phyloP scores from a whole-genome alignment of 1,284 basidiomycete genomes.

The Inonotus obliquus region DNA sequence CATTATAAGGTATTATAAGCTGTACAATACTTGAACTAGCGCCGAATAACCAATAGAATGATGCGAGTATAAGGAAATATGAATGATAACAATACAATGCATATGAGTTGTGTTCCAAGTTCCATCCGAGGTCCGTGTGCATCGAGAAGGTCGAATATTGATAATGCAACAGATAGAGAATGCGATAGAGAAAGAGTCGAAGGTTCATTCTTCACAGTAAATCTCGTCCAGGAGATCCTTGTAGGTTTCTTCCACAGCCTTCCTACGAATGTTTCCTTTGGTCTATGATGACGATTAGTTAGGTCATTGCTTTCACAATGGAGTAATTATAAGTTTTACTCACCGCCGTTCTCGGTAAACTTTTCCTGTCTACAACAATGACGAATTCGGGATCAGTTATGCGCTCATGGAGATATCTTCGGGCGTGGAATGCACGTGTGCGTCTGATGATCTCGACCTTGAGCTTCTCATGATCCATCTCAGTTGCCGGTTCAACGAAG shows the following conservation, averaged over 20 bases:
- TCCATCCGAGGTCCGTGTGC: constrained; percentile 7
- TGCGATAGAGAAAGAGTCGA: neutral
- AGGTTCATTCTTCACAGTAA: constrained; percentile 28
- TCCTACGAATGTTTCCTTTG: constrained; percentile 65
- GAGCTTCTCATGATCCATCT: constrained; percentile 45
- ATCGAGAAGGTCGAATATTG: constrained; percentile 1
- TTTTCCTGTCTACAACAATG: constrained; percentile 47
- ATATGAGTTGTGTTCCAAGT: neutral
- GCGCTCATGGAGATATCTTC: constrained; percentile 65
- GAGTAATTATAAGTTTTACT: neutral
- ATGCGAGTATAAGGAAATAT: neutral
- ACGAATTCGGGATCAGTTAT: constrained; percentile 51
- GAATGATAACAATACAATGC: constrained; percentile 10
- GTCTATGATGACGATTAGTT: constrained; percentile 28
- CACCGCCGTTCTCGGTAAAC: constrained; percentile 53
- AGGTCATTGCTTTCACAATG: neutral
- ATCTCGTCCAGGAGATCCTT: constrained; percentile 47
- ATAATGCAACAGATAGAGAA: constrained; percentile 11
- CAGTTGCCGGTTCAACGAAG: constrained; percentile 55
- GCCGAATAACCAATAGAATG: neutral
- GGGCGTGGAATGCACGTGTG: constrained; percentile 55
- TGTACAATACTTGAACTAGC: neutral
- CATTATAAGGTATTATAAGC: neutral
- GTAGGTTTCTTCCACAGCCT: constrained; percentile 56
- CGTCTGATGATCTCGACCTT: constrained; percentile 63